Evolutionary conservation across 1,284 basidiomycete species (phyloP).

Genomic region (Anthracocystis panici-leucophaei): DNA sequence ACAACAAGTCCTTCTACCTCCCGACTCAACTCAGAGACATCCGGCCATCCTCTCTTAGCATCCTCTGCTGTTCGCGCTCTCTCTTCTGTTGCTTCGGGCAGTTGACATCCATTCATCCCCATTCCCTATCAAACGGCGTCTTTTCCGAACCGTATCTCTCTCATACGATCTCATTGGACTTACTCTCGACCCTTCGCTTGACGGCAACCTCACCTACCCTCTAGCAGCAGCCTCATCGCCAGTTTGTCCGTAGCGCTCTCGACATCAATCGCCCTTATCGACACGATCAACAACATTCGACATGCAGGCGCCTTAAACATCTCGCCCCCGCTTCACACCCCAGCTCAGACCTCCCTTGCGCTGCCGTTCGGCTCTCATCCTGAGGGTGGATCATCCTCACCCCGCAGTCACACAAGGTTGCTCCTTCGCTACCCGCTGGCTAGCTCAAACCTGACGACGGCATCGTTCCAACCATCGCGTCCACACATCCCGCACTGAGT

Average conservation of each 20-base stretch:
- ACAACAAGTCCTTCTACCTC: background rate
- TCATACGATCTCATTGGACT: background rate
- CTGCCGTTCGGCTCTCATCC: slow-evolving; percentile 12
- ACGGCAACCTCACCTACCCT: background rate
- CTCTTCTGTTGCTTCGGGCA: background rate
- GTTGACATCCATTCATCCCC: background rate
- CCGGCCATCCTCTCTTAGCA: background rate
- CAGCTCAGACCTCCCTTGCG: slow-evolving; percentile 17
- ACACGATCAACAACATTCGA: slow-evolving; percentile 8
- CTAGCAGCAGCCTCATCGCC: background rate
- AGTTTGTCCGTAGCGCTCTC: background rate
- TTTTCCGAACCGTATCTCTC: background rate
- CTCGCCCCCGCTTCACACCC: slow-evolving; percentile 7
- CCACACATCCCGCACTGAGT: background rate
- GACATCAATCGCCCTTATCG: background rate
- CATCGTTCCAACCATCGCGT: background rate
- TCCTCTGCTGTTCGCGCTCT: background rate
- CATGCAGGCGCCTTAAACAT: slow-evolving; percentile 23
- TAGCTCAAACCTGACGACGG: too few relatives aligned
- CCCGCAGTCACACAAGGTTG: background rate
- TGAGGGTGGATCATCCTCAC: background rate
- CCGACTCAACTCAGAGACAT: background rate
- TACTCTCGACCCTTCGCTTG: too few relatives aligned
- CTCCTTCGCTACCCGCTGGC: background rate
- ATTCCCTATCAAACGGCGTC: background rate